Conservation (phyloP, 1,139 yeast genomes). For the Debaryomycetaceae sp. region DNA sequence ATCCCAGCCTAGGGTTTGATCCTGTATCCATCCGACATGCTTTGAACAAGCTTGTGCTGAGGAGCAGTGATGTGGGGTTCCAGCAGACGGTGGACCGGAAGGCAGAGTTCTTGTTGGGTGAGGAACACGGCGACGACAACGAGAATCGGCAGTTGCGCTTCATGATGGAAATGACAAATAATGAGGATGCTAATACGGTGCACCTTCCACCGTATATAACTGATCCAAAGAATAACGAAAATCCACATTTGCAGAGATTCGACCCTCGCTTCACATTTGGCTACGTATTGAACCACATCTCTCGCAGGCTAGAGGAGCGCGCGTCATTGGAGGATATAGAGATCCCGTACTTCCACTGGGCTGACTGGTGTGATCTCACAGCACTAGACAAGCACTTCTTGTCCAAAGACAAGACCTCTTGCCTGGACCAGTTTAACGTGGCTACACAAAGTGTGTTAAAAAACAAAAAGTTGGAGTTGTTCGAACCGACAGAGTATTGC, state of each 20-base stretch:
- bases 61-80: background rate
- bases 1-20: background rate
- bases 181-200: slow-evolving; percentile 7
- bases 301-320: background rate
- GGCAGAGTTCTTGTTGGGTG: background rate
- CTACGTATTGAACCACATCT: slow-evolving; percentile 18
- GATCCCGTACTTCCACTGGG: slow-evolving; percentile 35
- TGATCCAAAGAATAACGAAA: slow-evolving; percentile 8
- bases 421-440: slow-evolving; percentile 20
- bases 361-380: slow-evolving; percentile 31
- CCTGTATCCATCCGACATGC: slow-evolving; percentile 1
- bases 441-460: slow-evolving; percentile 11
- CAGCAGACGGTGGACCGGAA: background rate
- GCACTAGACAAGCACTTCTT: slow-evolving; percentile 17
- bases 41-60: slow-evolving; percentile 1
- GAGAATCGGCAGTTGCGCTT: slow-evolving; percentile 5
- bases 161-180: slow-evolving; percentile 5
- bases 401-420: slow-evolving; percentile 13
- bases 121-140: background rate
- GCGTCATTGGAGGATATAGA: slow-evolving; percentile 6
- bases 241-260: slow-evolving; percentile 17
- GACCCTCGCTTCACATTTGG: slow-evolving; percentile 36
- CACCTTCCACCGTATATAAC: slow-evolving; percentile 8
- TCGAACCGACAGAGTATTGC: slow-evolving; percentile 20
- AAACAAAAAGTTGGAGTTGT: slow-evolving; percentile 17